These are phyloP conservation scores for Talaromyces amestolkiae DNA, from an alignment of 2,329 filamentous ascomycete species.

Conservation along the genomic window DNA sequence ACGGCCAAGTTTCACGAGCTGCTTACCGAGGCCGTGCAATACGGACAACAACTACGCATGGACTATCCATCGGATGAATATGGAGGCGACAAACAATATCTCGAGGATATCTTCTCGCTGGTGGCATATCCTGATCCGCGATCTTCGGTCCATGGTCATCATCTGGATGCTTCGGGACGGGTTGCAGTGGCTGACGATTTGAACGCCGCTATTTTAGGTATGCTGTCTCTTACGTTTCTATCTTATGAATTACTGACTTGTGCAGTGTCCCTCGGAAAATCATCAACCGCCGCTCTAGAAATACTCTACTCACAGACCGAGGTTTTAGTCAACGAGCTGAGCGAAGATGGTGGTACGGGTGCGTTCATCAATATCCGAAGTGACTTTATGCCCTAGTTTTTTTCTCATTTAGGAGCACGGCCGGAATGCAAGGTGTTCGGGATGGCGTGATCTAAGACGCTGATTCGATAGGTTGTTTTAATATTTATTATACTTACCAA, in stretches of 20 bases:
- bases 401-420: neutral
- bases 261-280: slow-evolving; percentile 83
- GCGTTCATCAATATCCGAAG: slow-evolving; percentile 73
- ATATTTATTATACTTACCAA: neutral
- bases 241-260: neutral
- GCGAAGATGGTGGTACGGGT: slow-evolving; percentile 74
- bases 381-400: slow-evolving; percentile 38
- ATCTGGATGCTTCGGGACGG: slow-evolving; percentile 73
- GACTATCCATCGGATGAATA: slow-evolving; percentile 73
- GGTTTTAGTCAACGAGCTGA: slow-evolving; percentile 77
- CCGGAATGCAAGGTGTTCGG: neutral
- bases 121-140: slow-evolving; percentile 82
- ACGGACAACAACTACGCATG: slow-evolving; percentile 72
- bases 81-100: slow-evolving; percentile 66
- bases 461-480: neutral
- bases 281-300: slow-evolving; percentile 80
- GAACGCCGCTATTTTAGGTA: slow-evolving; percentile 87
- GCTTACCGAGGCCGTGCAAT: slow-evolving; percentile 68
- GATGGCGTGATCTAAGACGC: neutral
- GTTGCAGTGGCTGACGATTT: slow-evolving; percentile 84
- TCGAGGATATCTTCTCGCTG: slow-evolving; percentile 83
- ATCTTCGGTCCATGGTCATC: slow-evolving; percentile 70
- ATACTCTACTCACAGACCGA: slow-evolving; percentile 81
- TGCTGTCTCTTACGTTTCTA: neutral
- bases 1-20: slow-evolving; percentile 50